These are phyloP conservation scores for Apium graveolens DNA, from an alignment of 129 eudicot species.

Conservation along the genomic window DNA sequence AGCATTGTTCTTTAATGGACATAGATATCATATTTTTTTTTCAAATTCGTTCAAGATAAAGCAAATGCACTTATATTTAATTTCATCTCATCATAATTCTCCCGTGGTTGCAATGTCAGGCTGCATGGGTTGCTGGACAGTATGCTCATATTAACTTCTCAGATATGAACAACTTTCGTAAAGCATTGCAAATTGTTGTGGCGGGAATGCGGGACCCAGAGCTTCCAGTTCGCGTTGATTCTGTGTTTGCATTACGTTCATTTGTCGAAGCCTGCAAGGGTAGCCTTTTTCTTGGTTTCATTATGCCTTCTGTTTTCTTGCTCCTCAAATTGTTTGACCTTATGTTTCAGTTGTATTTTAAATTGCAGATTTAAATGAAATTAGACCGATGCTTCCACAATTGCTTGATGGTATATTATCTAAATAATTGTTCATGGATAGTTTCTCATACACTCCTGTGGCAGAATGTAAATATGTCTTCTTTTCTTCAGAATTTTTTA, in stretches of 20 bases:
- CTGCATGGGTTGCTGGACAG: constrained; percentile 99
- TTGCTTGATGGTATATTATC: constrained; percentile 67
- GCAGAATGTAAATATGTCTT: constrained; percentile 2
- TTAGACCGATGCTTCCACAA: constrained; percentile 96
- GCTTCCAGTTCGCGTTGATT: constrained; percentile 98
- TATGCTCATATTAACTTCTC: constrained; percentile 88
- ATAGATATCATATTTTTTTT: not conserved
- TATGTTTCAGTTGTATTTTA: constrained; percentile 1
- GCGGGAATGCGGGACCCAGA: constrained; percentile 93
- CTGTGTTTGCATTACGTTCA: constrained; percentile 92
- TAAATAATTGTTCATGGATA: not conserved
- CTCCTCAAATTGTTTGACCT: not conserved
- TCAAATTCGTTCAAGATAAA: not conserved
- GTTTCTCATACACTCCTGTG: not conserved
- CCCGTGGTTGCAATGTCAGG: constrained; percentile 33
- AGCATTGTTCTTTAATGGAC: not conserved
- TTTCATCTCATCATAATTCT: not conserved
- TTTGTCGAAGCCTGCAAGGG: constrained; percentile 98
- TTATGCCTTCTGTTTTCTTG: not conserved
- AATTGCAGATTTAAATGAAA: constrained; percentile 63
- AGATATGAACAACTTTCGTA: constrained; percentile 76
- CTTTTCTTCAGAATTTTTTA: constrained; percentile 60
- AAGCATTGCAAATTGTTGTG: constrained; percentile 81
- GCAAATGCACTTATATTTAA: not conserved
- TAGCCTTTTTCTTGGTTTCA: not conserved